Evolutionary conservation across 78 protist species (phyloP).

Genomic region (Chrysochromulina tobinii): DNA sequence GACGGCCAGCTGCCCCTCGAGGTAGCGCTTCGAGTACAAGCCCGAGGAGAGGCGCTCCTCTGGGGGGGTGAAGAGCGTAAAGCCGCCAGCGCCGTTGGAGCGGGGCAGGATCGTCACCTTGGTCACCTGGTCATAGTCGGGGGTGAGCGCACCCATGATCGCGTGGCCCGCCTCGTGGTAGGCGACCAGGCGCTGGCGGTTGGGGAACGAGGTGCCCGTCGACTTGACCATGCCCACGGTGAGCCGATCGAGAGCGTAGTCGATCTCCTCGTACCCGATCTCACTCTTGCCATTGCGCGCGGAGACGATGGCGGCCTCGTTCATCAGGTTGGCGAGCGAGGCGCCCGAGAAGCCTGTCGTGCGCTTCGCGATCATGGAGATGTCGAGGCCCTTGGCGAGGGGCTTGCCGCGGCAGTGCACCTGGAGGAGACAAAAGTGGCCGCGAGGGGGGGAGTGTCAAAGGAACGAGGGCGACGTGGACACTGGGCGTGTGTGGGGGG

Average conservation of each 20-base stretch:
- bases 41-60: background rate
- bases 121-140: background rate
- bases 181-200: slow-evolving; percentile 13
- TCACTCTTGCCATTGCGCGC: slow-evolving; percentile 44
- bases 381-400: slow-evolving; percentile 48
- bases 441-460: too few relatives aligned
- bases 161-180: slow-evolving; percentile 43
- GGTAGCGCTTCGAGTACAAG: background rate
- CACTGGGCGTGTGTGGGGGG: too few relatives aligned
- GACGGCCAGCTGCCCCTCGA: slow-evolving; percentile 1
- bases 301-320: slow-evolving; percentile 65
- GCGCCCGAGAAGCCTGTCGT: slow-evolving; percentile 64
- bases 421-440: too few relatives aligned
- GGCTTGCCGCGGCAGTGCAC: slow-evolving; percentile 80
- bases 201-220: background rate
- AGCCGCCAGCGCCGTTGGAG: slow-evolving; percentile 25
- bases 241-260: slow-evolving; percentile 58
- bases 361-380: slow-evolving; percentile 41
- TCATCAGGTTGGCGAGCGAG: slow-evolving; percentile 49
- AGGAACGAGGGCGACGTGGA: too few relatives aligned
- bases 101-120: slow-evolving; percentile 28
- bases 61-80: background rate
- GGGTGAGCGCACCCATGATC: slow-evolving; percentile 28
- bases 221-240: slow-evolving; percentile 24
- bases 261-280: slow-evolving; percentile 34